These are phyloP conservation scores for Dothideomycetidae sp. DNA, from an alignment of 2,329 filamentous ascomycete species.

Conservation along the genomic window DNA sequence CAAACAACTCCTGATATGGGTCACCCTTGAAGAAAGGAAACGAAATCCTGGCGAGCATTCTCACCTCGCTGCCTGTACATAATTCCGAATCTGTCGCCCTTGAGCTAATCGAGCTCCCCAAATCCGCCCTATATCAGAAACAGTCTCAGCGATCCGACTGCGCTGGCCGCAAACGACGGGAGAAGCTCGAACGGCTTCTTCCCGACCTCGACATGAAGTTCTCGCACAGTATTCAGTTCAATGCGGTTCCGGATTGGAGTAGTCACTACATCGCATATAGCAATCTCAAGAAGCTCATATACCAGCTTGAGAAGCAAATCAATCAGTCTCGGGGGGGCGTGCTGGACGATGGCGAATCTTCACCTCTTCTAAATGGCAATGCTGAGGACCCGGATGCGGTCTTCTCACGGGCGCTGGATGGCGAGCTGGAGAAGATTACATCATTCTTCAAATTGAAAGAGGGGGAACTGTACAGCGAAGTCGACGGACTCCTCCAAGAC, in stretches of 20 bases:
- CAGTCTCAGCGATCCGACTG: not conserved
- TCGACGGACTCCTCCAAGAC: slow-evolving; percentile 62
- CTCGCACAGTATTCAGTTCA: slow-evolving; percentile 98
- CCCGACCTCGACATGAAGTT: slow-evolving; percentile 93
- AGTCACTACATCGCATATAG: slow-evolving; percentile 96
- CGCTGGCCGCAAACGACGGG: slow-evolving; percentile 18
- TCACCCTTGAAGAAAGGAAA: too few species aligned
- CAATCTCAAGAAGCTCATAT: slow-evolving; percentile 97
- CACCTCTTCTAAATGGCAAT: slow-evolving; percentile 60
- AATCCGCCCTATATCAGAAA: slow-evolving; percentile 12
- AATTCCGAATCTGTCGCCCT: slow-evolving; percentile 8
- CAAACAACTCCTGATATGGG: too few species aligned
- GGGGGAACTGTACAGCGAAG: slow-evolving; percentile 68
- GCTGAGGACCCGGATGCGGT: slow-evolving; percentile 59
- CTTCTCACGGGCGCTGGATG: slow-evolving; percentile 68
- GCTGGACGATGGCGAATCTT: slow-evolving; percentile 60
- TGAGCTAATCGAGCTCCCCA: slow-evolving; percentile 18
- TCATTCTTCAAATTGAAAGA: slow-evolving; percentile 87
- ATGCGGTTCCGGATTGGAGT: slow-evolving; percentile 99
- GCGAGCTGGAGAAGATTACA: slow-evolving; percentile 85
- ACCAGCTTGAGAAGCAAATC: slow-evolving; percentile 76
- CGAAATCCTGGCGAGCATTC: slow-evolving; percentile 6
- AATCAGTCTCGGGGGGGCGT: slow-evolving; percentile 43
- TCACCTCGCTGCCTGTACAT: slow-evolving; percentile 7
- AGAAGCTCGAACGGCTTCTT: slow-evolving; percentile 58